Evolutionary conservation across 2,329 filamentous ascomycete species (phyloP), one percentile per base, ranked within the genome.

Genomic region (Aspergillus hortae): DNA sequence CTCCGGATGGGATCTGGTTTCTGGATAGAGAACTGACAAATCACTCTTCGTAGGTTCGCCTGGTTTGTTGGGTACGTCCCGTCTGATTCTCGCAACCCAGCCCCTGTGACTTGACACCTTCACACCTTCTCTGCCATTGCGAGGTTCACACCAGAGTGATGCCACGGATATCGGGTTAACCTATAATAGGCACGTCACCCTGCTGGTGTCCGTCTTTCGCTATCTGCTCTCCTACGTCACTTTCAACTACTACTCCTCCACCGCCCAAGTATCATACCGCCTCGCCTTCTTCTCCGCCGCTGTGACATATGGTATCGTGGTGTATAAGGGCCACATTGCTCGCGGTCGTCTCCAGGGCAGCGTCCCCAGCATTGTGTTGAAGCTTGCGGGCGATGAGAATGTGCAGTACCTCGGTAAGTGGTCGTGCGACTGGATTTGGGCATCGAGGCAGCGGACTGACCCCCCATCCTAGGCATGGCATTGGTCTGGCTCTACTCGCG

Each of bases 261-360:
- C 85, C 79, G 92, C 92, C 44, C 80, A 83, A 61, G 86, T 94
- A 72, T 88, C 88, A 52, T 99, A 99, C 78, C 92, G 94, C 65
- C 83, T 87, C 49, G 89, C 92, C 52, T 99, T 99, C 72, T 61
- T 96, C 62, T 87, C 92, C 2, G 94, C 94, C 5, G 90, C 91
- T 44, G 84, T 85, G 46, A 97, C 94, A 10, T 99, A 99, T 74
- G 92, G 94, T 60, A 97, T 99, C 61, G 94, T 99, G 46, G 92
- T 99, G 56, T 97, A 96, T 82, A 99, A 99, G 84, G 92, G 90
- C 53, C 90, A 92, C 79, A 86, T 92, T 61, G 90, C 92, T 63
- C 88, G 90, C 61, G 82, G 88, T 63, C 88, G 90, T 81, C 80
- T 85, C 46, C 86, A 87, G 58, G 84, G 79, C 56, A 85, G 78